These are phyloP conservation scores for Pseudonectria buxi DNA, from an alignment of 2,329 filamentous ascomycete species.

Conservation along the genomic window DNA sequence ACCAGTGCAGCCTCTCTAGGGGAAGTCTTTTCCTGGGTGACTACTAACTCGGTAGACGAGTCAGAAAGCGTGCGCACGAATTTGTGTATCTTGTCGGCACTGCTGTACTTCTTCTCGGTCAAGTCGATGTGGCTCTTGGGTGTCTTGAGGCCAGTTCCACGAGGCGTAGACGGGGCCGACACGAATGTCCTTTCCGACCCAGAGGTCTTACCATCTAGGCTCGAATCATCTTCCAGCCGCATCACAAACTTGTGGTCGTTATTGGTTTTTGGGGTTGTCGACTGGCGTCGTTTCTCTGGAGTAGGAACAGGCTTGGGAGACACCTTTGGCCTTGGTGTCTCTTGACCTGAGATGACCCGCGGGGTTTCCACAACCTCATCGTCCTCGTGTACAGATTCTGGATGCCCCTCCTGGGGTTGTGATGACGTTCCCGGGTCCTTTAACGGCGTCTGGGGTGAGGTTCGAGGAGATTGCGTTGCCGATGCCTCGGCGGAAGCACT, in stretches of 20 bases:
- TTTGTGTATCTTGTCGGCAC: background rate
- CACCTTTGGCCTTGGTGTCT: constrained; percentile 1
- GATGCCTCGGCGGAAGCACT: constrained; percentile 5
- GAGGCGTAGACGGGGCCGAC: constrained; percentile 18
- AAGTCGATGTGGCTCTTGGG: constrained; percentile 9
- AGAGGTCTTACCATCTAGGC: constrained; percentile 12
- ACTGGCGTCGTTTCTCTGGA: constrained; percentile 4
- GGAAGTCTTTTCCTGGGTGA: constrained; percentile 5
- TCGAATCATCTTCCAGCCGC: constrained; percentile 14
- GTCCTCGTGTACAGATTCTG: too few relatives aligned
- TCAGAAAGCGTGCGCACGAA: constrained; percentile 13
- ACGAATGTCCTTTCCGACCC: constrained; percentile 12
- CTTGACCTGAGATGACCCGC: background rate
- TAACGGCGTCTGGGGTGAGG: constrained; percentile 8
- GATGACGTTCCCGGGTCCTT: background rate
- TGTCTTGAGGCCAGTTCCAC: background rate
- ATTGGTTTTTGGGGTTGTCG: constrained; percentile 5
- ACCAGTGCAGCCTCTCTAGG: background rate
- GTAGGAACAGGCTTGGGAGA: constrained; percentile 1
- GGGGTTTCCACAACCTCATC: too few relatives aligned
- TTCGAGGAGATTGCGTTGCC: constrained; percentile 9
- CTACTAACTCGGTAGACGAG: constrained; percentile 5
- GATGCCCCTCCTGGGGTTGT: too few relatives aligned
- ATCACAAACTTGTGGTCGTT: constrained; percentile 11
- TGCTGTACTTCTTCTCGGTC: constrained; percentile 2